phyloP scores from a whole-genome alignment of 2,329 filamentous ascomycete species.

The Ceratocystis colombiana region DNA sequence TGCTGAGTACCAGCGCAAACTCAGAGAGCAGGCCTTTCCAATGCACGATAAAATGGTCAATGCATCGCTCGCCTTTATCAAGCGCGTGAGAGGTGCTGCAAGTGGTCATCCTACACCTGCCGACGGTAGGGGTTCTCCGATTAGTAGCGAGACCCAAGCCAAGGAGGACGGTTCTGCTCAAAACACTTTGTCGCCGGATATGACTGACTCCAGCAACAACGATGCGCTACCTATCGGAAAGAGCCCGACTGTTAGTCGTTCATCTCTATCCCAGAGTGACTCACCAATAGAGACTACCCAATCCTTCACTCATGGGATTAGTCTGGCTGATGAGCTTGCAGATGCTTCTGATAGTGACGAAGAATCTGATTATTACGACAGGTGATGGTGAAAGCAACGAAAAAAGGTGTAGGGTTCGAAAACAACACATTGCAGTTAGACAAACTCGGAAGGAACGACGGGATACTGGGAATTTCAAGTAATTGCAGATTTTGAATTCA shows the following conservation, averaged over 20 bases:
- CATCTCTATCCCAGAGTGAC: neutral
- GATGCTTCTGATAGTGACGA: neutral
- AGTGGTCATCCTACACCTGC: no score
- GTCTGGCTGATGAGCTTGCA: neutral
- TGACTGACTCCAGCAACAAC: neutral
- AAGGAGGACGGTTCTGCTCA: neutral
- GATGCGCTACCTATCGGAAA: neutral
- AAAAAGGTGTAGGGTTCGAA: neutral
- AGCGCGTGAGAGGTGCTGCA: neutral
- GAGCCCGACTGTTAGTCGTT: neutral
- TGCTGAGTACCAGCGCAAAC: neutral
- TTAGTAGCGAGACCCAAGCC: neutral
- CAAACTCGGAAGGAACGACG: no score
- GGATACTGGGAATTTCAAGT: no score
- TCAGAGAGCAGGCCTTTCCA: neutral
- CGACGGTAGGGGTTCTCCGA: neutral
- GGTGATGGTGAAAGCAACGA: neutral
- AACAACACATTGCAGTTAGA: no score
- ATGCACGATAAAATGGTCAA: neutral
- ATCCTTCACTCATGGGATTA: neutral
- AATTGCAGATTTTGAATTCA: no score
- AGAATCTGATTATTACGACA: neutral
- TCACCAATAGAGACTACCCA: neutral
- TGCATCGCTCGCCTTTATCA: neutral
- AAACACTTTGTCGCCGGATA: neutral